phyloP scores from a whole-genome alignment of 768 basidiomycete species.

The Cyclocybe aegerita region DNA sequence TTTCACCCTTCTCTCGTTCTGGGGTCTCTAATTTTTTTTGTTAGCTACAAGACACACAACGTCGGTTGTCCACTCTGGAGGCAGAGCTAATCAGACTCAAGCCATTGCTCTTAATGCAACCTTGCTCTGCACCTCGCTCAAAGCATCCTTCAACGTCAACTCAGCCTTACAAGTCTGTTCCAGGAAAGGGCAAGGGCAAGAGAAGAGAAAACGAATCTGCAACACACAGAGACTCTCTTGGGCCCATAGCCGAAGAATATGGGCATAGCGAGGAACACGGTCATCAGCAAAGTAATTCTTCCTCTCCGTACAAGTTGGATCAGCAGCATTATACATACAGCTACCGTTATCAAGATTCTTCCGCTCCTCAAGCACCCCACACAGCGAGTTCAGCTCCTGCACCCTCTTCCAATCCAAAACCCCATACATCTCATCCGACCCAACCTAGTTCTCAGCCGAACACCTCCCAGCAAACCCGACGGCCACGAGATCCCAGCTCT shows the following conservation, averaged over 20 bases:
- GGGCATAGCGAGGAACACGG: neutral
- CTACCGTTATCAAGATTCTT: constrained; percentile 2
- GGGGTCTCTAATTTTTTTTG: neutral
- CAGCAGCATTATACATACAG: neutral
- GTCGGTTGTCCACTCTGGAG: constrained; percentile 56
- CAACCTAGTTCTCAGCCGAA: neutral
- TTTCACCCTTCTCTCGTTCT: neutral
- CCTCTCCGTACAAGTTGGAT: neutral
- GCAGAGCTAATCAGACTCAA: constrained; percentile 62
- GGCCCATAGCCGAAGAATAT: constrained; percentile 3
- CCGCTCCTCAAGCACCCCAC: neutral
- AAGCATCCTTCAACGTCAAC: constrained; percentile 5
- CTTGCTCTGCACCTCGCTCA: constrained; percentile 29
- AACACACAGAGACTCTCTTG: neutral
- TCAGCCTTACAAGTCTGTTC: neutral
- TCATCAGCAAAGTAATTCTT: neutral
- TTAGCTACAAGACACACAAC: constrained; percentile 60
- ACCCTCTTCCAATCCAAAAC: no score
- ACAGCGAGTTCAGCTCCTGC: no score
- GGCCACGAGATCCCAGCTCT: constrained; percentile 1
- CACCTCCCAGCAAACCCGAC: constrained; percentile 7
- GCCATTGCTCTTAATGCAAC: constrained; percentile 69
- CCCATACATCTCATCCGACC: neutral
- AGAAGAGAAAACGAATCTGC: constrained; percentile 14
- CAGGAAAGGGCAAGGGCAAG: constrained; percentile 21